These are phyloP conservation scores for Achaetomiella virescens DNA, from an alignment of 495 filamentous ascomycete species.

Conservation along the genomic window DNA sequence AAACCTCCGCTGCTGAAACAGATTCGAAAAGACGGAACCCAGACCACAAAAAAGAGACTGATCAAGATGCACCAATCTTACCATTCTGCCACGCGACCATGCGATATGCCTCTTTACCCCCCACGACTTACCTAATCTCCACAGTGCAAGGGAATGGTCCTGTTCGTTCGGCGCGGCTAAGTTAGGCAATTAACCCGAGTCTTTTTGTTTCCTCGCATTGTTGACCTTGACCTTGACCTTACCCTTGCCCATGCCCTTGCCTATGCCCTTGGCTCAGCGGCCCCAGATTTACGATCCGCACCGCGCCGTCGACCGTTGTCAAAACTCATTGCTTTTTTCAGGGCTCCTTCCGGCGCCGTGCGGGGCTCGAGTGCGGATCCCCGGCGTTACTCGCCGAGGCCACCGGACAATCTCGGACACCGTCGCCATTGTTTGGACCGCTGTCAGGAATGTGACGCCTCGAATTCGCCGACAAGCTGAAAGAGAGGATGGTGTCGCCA, in stretches of 20 bases:
- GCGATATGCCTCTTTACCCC: too few species aligned
- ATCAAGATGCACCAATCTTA: not conserved
- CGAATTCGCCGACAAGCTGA: not conserved
- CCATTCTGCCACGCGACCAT: too few species aligned
- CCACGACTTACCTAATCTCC: too few species aligned
- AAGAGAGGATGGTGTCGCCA: not conserved
- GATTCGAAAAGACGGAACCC: too few species aligned
- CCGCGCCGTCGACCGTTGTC: constrained; percentile 1
- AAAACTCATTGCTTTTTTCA: not conserved
- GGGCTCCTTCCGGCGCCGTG: not conserved
- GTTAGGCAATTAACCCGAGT: not conserved
- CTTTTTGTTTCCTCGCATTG: not conserved
- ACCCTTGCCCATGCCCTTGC: not conserved
- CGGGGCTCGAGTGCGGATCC: not conserved
- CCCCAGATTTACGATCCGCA: constrained; percentile 6
- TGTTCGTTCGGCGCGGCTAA: not conserved
- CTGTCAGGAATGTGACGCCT: not conserved
- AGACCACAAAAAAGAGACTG: too few species aligned
- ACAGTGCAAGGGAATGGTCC: too few species aligned
- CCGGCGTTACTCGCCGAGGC: constrained; percentile 2
- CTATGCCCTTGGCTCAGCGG: not conserved
- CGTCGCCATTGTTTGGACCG: not conserved
- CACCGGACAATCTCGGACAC: not conserved
- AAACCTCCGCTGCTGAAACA: too few species aligned
- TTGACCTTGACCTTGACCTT: not conserved